Percentiles rank a stretch among this genome's conserved stretches.
Evolutionary conservation across 345 rosid genomes (phyloP).

Genomic region (Aurinia saxatilis): DNA sequence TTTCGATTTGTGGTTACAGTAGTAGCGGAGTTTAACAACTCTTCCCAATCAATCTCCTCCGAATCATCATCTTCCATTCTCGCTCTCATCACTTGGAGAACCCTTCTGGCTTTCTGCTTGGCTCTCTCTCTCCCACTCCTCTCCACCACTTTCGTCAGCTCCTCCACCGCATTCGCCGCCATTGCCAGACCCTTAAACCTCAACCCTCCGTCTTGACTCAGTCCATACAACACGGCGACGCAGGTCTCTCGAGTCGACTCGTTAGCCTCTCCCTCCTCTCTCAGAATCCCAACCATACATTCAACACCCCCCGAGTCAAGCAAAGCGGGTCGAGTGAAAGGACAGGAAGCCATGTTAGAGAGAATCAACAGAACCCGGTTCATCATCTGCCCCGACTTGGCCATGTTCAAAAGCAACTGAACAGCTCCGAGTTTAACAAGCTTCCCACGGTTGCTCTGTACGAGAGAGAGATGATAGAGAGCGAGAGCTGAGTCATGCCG

Average conservation of each 20-base stretch:
- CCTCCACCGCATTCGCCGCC: slow-evolving; percentile 58
- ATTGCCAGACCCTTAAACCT: slow-evolving; percentile 70
- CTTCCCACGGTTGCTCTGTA: slow-evolving; percentile 57
- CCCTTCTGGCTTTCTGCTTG: slow-evolving; percentile 39
- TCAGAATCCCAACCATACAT: slow-evolving; percentile 48
- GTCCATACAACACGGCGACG: slow-evolving; percentile 45
- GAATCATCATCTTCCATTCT: slow-evolving; percentile 29
- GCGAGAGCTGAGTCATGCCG: slow-evolving; percentile 77
- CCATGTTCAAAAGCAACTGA: slow-evolving; percentile 43
- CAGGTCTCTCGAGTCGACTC: slow-evolving; percentile 55
- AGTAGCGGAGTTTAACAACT: slow-evolving; percentile 49
- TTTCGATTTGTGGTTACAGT: slow-evolving; percentile 24
- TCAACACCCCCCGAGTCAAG: slow-evolving; percentile 79
- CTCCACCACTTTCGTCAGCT: slow-evolving; percentile 44
- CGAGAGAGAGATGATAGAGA: slow-evolving; percentile 73
- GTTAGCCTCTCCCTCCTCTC: slow-evolving; percentile 30
- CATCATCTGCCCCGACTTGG: slow-evolving; percentile 45
- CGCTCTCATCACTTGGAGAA: slow-evolving; percentile 46
- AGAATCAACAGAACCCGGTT: slow-evolving; percentile 47
- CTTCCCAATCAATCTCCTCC: slow-evolving; percentile 74
- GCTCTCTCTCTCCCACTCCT: slow-evolving; percentile 36
- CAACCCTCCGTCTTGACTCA: slow-evolving; percentile 61
- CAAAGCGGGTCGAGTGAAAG: slow-evolving; percentile 51
- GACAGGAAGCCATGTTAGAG: slow-evolving; percentile 48
- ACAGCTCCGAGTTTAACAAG: slow-evolving; percentile 62